Base-by-base conservation (phyloP, 2,329 filamentous ascomycete genomes). In the Exophiala bonariae region DNA sequence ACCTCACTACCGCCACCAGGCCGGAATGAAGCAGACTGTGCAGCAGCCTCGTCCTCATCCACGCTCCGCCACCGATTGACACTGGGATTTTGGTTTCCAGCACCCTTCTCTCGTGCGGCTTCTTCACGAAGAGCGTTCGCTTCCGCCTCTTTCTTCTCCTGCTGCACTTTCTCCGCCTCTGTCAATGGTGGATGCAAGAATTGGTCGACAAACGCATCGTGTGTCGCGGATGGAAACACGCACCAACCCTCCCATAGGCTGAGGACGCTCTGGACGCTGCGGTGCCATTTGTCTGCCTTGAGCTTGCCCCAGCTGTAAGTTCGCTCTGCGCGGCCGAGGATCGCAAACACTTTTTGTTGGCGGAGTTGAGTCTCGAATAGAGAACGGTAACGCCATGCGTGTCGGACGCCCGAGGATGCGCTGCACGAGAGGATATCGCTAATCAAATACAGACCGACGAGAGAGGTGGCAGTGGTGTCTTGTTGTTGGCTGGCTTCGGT, bases 371-470 rank as follows among this genome's bases (percentile, higher is more conserved):
- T 74, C 63, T 95, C 89, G 52, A 96, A 89, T 3, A 92, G 76
- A 56, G 87, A 83, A 17, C 90, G 78, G 62, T 90, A 96, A 43
- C 89, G 85, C 88, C 90, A 96, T 3, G 88, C 87, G 63, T 91
- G 87, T 2, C 87, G 83, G 18, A 92, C 83, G 2, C 85, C 86
- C 54, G 86, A 87, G 8, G 84, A 89, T 4, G 80, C 77, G 1
- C 86, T 88, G 1, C 87, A 87, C 0, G 87, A 87, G 10, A 95
- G 76, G 36, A 96, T 86, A 63, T 96, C 91, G 22, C 78, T 83
- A 41, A 88, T 78, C 41, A 93, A 75, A 62, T 95, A 96, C 3
- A 97, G 75, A 1, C 82, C 91, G 16, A 96, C 84, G 2, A 96
- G 75, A 58, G 85, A 88, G 1, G 88, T 82, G 2, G 80, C 76